These are phyloP conservation scores for Tuber aestivum DNA, from an alignment of 495 filamentous ascomycete species.

Conservation along the genomic window DNA sequence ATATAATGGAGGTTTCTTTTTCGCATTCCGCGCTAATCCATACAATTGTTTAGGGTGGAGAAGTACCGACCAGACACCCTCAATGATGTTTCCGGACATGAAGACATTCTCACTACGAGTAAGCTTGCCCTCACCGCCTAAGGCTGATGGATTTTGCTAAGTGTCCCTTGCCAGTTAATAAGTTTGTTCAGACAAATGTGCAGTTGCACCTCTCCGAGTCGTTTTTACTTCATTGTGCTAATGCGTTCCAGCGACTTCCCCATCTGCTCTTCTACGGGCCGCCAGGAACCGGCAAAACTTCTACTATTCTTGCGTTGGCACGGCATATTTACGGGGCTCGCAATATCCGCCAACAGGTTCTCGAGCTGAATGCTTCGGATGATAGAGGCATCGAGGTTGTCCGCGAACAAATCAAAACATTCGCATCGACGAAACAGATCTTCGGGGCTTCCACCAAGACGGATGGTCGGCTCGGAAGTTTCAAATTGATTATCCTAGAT, in stretches of 20 bases:
- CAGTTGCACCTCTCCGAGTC: not conserved
- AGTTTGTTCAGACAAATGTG: conserved; percentile 78
- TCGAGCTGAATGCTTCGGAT: conserved; percentile 94
- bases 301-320: conserved; percentile 85
- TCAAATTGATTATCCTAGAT: conserved; percentile 95
- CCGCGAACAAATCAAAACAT: conserved; percentile 98
- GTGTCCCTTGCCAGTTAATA: conserved; percentile 55
- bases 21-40: conserved; percentile 16
- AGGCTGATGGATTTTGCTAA: not conserved
- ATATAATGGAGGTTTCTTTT: conserved; percentile 3
- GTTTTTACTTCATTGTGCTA: not conserved
- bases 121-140: not conserved
- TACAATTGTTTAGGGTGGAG: conserved; percentile 66
- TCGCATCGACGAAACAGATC: conserved; percentile 69
- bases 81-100: conserved; percentile 91
- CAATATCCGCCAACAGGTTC: conserved; percentile 96
- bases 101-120: conserved; percentile 88
- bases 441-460: conserved; percentile 48
- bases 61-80: conserved; percentile 90
- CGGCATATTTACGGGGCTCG: conserved; percentile 84
- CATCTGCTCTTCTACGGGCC: conserved; percentile 98
- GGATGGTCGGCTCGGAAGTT: conserved; percentile 56
- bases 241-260: conserved; percentile 59
- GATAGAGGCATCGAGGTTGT: conserved; percentile 98
- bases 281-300: conserved; percentile 97